Base-by-base conservation (phyloP, 106 monocot species). In the Narthecium ossifragum region DNA sequence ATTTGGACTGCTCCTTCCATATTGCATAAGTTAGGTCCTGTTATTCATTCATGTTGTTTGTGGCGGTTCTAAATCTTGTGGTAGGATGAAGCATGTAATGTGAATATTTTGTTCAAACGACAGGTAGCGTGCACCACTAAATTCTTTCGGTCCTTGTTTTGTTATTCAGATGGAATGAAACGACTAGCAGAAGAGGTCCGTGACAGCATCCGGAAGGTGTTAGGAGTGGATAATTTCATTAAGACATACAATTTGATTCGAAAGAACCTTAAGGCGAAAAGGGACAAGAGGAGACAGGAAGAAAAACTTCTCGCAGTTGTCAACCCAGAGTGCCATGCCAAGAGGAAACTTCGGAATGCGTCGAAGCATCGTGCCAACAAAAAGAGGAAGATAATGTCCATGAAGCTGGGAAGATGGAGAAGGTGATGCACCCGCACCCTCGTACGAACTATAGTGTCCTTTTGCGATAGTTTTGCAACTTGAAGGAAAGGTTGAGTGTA, bases 281-380 rank as follows among this genome's bases (percentile, higher is more conserved):
- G 98, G 50, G 84, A 91, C 28, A 72, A 66, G 48, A 87, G 86
- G 34, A 90, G 45, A 34, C 70, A 81, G 5, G 54, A 64, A 8
- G 61, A 87, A 47, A 91, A 78, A 69, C 39, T 90, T 4, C 27
- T 91, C 5, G 87, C 86, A 6, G 76, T 68, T 6, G 72, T 70
- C 1, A 72, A 98, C 46, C 98, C 98, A 0, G 75, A 67, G 67
- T 75, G 78, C 5, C 78, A 77, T 67, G 90, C 90, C 28, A 87
- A 91, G 74, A 73, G 86, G 61, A 98, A 91, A 78, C 61, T 87
- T 21, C 62, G 64, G 2, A 40, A 77, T 3, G 63, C 90, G 7
- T 84, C 66, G 10, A 98, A 98, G 74, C 86, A 91, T 53, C 56
- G 67, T 20, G 80, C 67, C 1, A 58, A 91, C 60, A 90, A 88